Evolutionary conservation across 1,284 basidiomycete species (phyloP).

Genomic region (Apiotrichum akiyoshidainum): DNA sequence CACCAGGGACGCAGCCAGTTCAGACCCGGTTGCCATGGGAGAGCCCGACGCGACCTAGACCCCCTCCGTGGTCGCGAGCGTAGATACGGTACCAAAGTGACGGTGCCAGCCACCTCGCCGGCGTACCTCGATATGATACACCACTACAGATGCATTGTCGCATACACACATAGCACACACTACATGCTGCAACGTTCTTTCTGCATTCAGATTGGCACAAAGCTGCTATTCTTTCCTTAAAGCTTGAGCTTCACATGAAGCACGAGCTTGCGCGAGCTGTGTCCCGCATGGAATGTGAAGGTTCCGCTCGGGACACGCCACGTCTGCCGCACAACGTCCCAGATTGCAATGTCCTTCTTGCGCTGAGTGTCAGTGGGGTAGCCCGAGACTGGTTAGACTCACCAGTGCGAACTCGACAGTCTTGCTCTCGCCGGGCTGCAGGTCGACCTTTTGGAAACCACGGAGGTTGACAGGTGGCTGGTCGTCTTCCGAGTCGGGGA

Average conservation of each 20-base stretch:
- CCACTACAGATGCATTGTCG: background rate
- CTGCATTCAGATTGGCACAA: too few relatives aligned
- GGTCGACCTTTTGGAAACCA: constrained; percentile 46
- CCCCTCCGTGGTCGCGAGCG: too few relatives aligned
- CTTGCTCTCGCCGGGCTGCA: constrained; percentile 37
- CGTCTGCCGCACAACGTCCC: constrained; percentile 46
- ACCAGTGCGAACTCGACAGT: constrained; percentile 47
- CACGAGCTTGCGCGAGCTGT: constrained; percentile 42
- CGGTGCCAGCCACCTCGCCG: too few relatives aligned
- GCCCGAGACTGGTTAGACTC: constrained; percentile 11
- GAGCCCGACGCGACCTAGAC: too few relatives aligned
- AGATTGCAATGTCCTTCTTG: constrained; percentile 52
- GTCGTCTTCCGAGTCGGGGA: constrained; percentile 42
- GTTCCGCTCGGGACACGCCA: constrained; percentile 47
- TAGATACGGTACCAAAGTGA: too few relatives aligned
- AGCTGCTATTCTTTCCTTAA: too few relatives aligned
- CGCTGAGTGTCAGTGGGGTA: constrained; percentile 25
- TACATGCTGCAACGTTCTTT: too few relatives aligned
- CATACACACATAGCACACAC: background rate
- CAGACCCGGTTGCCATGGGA: too few relatives aligned
- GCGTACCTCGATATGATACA: background rate
- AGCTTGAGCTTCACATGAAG: constrained; percentile 4
- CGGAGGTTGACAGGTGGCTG: constrained; percentile 48
- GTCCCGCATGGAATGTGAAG: constrained; percentile 45
- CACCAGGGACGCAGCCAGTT: too few relatives aligned